Percentiles rank a stretch among this genome's conserved stretches.
These are phyloP conservation scores for Nepenthes mirabilis DNA, from an alignment of 148 eudicot genomes.

Conservation along the genomic window DNA sequence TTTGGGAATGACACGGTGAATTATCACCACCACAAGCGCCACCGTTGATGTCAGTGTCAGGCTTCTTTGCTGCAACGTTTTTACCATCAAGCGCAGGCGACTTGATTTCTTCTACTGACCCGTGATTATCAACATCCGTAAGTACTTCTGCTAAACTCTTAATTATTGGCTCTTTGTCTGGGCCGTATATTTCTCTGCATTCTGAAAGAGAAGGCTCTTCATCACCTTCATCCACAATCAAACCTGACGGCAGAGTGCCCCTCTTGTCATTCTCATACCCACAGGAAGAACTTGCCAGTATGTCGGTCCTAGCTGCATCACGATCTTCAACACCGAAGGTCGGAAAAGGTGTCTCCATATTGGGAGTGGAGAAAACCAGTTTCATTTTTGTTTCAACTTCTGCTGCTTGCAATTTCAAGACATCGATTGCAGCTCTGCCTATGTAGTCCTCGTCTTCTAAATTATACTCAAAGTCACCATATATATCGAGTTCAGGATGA, in stretches of 20 bases:
- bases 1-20: slow-evolving; percentile 15
- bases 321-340: slow-evolving; percentile 11
- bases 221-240: slow-evolving; percentile 23
- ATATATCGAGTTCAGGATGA: slow-evolving; percentile 79
- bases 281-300: slow-evolving; percentile 7
- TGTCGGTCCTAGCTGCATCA: slow-evolving; percentile 8
- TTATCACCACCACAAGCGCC: slow-evolving; percentile 11
- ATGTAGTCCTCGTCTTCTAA: slow-evolving; percentile 74
- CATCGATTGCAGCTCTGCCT: slow-evolving; percentile 36
- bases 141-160: slow-evolving; percentile 18
- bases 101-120: slow-evolving; percentile 12
- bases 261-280: slow-evolving; percentile 11
- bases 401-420: slow-evolving; percentile 30
- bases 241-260: slow-evolving; percentile 14
- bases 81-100: slow-evolving; percentile 11
- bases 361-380: slow-evolving; percentile 62
- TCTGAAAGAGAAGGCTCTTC: slow-evolving; percentile 55
- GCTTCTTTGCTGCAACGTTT: slow-evolving; percentile 9
- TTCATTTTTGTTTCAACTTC: slow-evolving; percentile 59
- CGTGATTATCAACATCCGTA: slow-evolving; percentile 14
- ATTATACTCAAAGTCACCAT: slow-evolving; percentile 89
- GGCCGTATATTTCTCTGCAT: slow-evolving; percentile 89
- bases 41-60: not conserved
- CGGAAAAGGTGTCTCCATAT: slow-evolving; percentile 14
- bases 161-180: slow-evolving; percentile 58